Evolutionary conservation across 202 grass and related monocot genomes (phyloP), one percentile per base, ranked within the genome.

Genomic region (Brachypodium distachyon): DNA sequence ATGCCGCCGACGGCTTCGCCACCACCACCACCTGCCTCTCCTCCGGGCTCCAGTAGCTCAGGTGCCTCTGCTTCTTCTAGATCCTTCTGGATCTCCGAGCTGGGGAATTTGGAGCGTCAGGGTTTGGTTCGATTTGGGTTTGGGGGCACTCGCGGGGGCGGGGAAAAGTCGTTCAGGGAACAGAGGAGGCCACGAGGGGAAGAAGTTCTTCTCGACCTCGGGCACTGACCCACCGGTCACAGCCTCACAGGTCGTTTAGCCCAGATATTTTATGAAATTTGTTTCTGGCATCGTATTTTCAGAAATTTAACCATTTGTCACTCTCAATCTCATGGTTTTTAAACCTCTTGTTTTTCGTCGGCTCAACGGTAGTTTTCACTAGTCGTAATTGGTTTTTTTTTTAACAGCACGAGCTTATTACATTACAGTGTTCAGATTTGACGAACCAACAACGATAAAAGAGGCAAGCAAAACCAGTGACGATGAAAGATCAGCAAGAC

Each of bases 81-180:
- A 32, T 39, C 28, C 73, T 61, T 48, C 52, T 11, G 39, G 65
- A 76, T 79, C 56, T 34, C 61, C 82, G 54, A 67, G 73, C 77
- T 56, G 18, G 29, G 60, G 9, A 33, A 78, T 38, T 23, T 26
- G 77, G 27, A 31, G 80, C 16, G 70, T 27, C 39, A 19, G 52
- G 55, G 61, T 36, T n/a, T n/a, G n/a, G n/a, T n/a, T n/a, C 76
- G 81, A 54, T 49, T 37, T 29, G 41, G 49, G 44, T 6, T 25
- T 12, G 57, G 64, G 57, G 75, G 75, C 55, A 17, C 50, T 52
- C 44, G 55, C 26, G n/a, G 32, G 46, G 49, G 58, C 31, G 65
- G 68, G 69, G 47, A 48, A 50, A 82, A 91, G 89, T 83, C 79
- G 73, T 52, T 43, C 40, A 16, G 44, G n/a, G 61, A 57, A 61